Base-by-base conservation (phyloP, 768 basidiomycete genomes). In the Paxillus ammoniavirescens region DNA sequence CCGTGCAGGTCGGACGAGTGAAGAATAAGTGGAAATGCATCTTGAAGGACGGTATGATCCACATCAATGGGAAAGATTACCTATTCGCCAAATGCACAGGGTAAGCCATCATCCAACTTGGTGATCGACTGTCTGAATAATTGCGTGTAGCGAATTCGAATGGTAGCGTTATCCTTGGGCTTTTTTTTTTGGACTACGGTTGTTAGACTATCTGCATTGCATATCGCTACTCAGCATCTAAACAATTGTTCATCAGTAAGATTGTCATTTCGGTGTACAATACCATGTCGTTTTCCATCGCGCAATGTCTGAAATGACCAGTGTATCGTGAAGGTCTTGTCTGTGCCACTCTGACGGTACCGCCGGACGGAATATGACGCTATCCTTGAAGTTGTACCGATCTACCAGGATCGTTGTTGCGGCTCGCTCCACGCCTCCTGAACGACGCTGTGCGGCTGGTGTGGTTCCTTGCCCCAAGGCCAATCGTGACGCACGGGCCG, bases 1-100 rank as follows among this genome's bases (percentile, higher is more conserved):
- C 21, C 5, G 41, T 40, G 17, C 60, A 98, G 95, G 96, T 98
- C 35, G 93, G 95, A 42, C 82, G 97, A n/a, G 96, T 98, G 23
- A 99, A 98, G 75, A 98, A 97, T 76, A 99, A 98, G 76, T 99
- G 97, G 97, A 99, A 98, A 77, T 95, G 94, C 55, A 86, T 92
- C 21, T 80, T 99, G 48, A 97, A 97, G 73, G 97, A 98, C 60
- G 97, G 97, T 3, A 93, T 98, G 87, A 91, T 98, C 58, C 91
- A 93, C 61, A 83, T 97, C 61, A 97, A 97, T 59, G 96, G 96
- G 30, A 93, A 91, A 64, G 97, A 99, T 65, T 99, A 98, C 73
- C 81, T 99, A 14, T 99, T 99, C 66, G 83, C 91, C 49, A 96
- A 97, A 71, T 98, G 96, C 73, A 93, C 86, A 6, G 96, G 96